Evolutionary conservation across 352 stramenopile genomes (phyloP).

Genomic region (Phytophthora multivora): DNA sequence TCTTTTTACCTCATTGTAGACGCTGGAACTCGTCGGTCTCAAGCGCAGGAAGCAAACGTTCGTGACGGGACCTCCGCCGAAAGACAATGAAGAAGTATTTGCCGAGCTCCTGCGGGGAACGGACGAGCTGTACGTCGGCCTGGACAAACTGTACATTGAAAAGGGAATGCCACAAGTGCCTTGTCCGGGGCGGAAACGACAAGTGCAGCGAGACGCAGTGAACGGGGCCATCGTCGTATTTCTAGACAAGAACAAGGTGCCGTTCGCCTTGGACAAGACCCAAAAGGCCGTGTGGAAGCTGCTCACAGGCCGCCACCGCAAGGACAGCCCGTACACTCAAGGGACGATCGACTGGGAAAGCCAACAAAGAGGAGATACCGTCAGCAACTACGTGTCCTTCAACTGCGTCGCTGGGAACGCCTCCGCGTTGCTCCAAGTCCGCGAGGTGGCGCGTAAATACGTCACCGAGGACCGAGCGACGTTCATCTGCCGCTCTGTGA

Average conservation of each 20-base stretch:
- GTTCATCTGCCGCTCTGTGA: conserved; percentile 31
- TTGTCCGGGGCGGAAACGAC: conserved; percentile 20
- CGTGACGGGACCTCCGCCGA: background rate
- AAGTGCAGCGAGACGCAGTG: conserved; percentile 15
- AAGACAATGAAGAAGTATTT: conserved; percentile 29
- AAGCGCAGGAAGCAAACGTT: conserved; percentile 28
- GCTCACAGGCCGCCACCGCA: conserved; percentile 21
- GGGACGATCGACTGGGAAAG: conserved; percentile 27
- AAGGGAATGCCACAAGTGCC: conserved; percentile 21
- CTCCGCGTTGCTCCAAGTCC: conserved; percentile 24
- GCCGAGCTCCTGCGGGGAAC: conserved; percentile 26
- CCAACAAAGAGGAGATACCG: conserved; percentile 13
- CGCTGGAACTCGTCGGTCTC: conserved; percentile 26
- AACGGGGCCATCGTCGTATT: conserved; percentile 26
- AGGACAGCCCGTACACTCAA: conserved; percentile 23
- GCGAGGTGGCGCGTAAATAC: conserved; percentile 27
- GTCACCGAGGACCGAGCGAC: conserved; percentile 14
- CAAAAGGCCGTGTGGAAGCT: conserved; percentile 33
- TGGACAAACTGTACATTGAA: conserved; percentile 28
- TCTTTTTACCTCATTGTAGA: conserved; percentile 4
- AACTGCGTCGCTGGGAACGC: conserved; percentile 23
- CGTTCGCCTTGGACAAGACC: conserved; percentile 31
- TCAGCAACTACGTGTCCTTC: conserved; percentile 30
- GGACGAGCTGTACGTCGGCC: conserved; percentile 21
- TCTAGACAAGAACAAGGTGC: conserved; percentile 35